A percentile compares a stretch with the other conserved stretches of the same genome.
phyloP scores from a whole-genome alignment of 2,329 filamentous ascomycete genomes.

The Mycosphaerella arachidis region DNA sequence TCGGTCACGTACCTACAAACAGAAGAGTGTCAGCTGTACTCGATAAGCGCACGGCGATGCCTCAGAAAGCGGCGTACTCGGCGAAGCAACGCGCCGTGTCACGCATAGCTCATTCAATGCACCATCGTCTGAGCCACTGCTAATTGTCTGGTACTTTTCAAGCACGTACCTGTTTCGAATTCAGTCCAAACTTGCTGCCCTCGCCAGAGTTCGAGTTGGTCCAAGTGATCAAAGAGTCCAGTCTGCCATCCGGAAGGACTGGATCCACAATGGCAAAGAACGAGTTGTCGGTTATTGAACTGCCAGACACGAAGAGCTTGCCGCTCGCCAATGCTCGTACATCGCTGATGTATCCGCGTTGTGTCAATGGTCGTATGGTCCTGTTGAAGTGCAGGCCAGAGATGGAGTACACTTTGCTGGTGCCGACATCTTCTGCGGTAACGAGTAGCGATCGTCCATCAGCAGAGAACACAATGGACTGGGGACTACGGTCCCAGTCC shows the following conservation, averaged over 20 bases:
- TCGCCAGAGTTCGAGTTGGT: slow-evolving; percentile 56
- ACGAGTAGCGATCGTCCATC: slow-evolving; percentile 63
- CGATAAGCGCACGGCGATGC: no score
- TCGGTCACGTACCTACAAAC: no score
- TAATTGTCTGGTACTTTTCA: no score
- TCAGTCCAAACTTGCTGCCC: slow-evolving; percentile 64
- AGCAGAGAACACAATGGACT: slow-evolving; percentile 47
- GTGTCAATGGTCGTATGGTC: slow-evolving; percentile 45
- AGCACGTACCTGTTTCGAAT: slow-evolving; percentile 46
- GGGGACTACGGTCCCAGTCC: slow-evolving; percentile 52
- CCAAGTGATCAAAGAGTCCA: slow-evolving; percentile 27
- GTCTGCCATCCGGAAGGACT: slow-evolving; percentile 40
- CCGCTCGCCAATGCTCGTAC: slow-evolving; percentile 50
- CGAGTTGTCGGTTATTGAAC: slow-evolving; percentile 67
- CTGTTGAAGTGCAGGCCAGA: slow-evolving; percentile 23
- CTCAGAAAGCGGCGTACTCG: no score
- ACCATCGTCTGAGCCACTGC: no score
- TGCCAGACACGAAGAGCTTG: slow-evolving; percentile 61
- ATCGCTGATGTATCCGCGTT: slow-evolving; percentile 52
- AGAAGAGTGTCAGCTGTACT: no score
- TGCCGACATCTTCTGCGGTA: slow-evolving; percentile 67
- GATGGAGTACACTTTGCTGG: slow-evolving; percentile 52
- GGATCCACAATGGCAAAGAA: slow-evolving; percentile 59
- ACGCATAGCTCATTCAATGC: no score
- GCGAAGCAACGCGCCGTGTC: no score